These are phyloP conservation scores for Penicillium sumatraense DNA, from an alignment of 2,329 filamentous ascomycete genomes.

Conservation along the genomic window DNA sequence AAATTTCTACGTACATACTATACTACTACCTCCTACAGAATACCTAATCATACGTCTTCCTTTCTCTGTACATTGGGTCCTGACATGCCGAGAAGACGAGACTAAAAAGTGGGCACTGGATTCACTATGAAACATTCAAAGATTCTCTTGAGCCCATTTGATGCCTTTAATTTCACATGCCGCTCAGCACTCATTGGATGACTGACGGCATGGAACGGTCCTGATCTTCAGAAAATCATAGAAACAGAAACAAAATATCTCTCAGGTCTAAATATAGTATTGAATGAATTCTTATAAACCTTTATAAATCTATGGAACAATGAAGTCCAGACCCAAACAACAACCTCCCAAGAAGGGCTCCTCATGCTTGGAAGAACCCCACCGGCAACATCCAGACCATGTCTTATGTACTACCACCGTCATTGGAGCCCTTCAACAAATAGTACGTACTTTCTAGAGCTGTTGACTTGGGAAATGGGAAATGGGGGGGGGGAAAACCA, in stretches of 20 bases:
- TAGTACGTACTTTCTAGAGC: too few species aligned
- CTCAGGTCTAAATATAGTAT: too few species aligned
- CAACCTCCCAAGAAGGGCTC: too few species aligned
- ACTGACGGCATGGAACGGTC: background rate
- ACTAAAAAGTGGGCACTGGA: background rate
- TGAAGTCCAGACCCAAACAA: background rate
- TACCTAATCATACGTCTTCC: too few species aligned
- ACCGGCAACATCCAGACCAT: conserved; percentile 1
- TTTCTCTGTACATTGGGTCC: background rate
- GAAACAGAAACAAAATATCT: too few species aligned
- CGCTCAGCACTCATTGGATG: background rate
- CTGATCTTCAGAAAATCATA: background rate
- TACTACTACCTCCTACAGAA: too few species aligned
- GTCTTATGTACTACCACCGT: too few species aligned
- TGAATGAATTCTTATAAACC: too few species aligned
- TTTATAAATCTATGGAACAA: background rate
- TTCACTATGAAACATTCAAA: background rate
- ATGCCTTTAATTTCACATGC: background rate
- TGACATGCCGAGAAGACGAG: background rate
- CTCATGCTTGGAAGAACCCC: too few species aligned
- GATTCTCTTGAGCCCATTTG: background rate
- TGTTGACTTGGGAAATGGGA: too few species aligned
- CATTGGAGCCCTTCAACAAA: background rate
- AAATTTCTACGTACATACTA: background rate
- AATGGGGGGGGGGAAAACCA: too few species aligned